Conservation (phyloP, 2,329 filamentous ascomycete species). For the Dactylellina parvicollis region DNA sequence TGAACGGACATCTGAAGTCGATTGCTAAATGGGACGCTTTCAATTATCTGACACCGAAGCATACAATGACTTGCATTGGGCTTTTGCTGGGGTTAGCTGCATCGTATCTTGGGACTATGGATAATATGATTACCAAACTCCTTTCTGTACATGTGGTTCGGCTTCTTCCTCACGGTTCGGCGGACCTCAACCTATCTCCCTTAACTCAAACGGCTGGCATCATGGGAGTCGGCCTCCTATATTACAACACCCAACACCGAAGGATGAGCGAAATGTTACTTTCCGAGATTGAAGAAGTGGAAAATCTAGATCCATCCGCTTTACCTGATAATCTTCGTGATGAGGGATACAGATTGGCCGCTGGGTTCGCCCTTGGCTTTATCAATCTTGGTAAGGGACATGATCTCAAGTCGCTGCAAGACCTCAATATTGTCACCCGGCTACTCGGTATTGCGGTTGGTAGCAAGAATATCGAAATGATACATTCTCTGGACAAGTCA, state of each 20-base stretch:
- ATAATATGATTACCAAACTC: constrained; percentile 89
- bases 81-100: constrained; percentile 90
- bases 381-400: constrained; percentile 94
- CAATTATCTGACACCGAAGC: constrained; percentile 98
- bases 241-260: constrained; percentile 93
- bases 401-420: constrained; percentile 86
- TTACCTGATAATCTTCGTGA: constrained; percentile 82
- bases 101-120: constrained; percentile 96
- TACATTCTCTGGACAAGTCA: constrained; percentile 91
- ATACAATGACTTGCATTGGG: constrained; percentile 98
- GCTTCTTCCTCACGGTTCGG: constrained; percentile 90
- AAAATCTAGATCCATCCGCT: constrained; percentile 73
- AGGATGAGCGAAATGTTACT: constrained; percentile 99
- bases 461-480: constrained; percentile 87
- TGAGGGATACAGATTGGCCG: constrained; percentile 94
- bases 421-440: constrained; percentile 91
- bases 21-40: constrained; percentile 98
- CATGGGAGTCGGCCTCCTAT: constrained; percentile 94
- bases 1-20: constrained; percentile 93
- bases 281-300: constrained; percentile 90
- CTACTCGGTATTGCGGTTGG: constrained; percentile 85
- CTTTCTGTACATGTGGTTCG: constrained; percentile 95
- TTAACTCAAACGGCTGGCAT: constrained; percentile 94
- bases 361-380: constrained; percentile 89
- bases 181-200: constrained; percentile 91